Percentiles rank a stretch among this genome's conserved stretches.
Conservation (phyloP, 306 rosid genomes). For the Vigna unguiculata region DNA sequence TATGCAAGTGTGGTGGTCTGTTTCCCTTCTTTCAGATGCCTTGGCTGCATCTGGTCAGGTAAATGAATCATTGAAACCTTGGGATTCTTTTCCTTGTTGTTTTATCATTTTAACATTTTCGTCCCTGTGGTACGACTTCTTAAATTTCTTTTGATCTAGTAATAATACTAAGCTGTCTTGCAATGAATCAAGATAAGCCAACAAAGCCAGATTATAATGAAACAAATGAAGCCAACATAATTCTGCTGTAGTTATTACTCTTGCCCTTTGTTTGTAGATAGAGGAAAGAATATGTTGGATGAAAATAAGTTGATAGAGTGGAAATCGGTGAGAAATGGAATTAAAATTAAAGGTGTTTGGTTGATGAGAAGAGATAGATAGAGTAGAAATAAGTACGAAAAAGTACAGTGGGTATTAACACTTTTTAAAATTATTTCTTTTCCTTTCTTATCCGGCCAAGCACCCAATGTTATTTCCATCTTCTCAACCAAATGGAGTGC, state of each 20-base stretch:
- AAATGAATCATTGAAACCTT: slow-evolving; percentile 31
- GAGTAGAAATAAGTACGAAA: no score
- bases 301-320: no score
- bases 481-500: no score
- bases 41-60: slow-evolving; percentile 92
- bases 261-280: no score
- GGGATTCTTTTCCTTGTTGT: slow-evolving; percentile 3
- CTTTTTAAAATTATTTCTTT: no score
- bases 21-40: slow-evolving; percentile 94
- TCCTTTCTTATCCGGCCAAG: no score
- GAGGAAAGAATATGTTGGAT: no score
- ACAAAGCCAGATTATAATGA: not conserved
- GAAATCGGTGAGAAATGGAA: no score
- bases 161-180: slow-evolving; percentile 32
- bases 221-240: slow-evolving; percentile 32
- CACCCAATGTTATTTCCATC: no score
- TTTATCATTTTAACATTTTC: slow-evolving; percentile 18
- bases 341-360: no score
- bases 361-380: no score
- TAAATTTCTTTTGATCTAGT: slow-evolving; percentile 35
- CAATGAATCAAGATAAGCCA: not conserved
- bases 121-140: slow-evolving; percentile 8
- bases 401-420: no score
- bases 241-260: slow-evolving; percentile 13
- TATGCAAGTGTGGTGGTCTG: slow-evolving; percentile 97